Evolutionary conservation across 768 basidiomycete genomes (phyloP).

Genomic region (Russula vinacea): DNA sequence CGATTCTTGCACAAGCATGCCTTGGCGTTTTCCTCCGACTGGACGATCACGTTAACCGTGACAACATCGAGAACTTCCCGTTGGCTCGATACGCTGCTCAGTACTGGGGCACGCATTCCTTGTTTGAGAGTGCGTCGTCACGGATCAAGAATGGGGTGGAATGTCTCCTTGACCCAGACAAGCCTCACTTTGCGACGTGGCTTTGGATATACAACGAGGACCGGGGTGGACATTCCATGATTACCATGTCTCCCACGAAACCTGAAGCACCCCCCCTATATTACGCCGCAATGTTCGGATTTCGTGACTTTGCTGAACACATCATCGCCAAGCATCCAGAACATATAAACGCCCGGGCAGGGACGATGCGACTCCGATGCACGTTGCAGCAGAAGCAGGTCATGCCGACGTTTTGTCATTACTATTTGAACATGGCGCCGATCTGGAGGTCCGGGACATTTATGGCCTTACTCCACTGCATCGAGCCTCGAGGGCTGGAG

Average conservation of each 20-base stretch:
- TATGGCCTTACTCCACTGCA: neutral
- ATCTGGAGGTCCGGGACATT: too few species aligned
- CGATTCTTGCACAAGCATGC: neutral
- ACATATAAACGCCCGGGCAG: neutral
- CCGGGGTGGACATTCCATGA: too few species aligned
- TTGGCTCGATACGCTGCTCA: neutral
- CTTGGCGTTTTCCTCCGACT: conserved; percentile 1
- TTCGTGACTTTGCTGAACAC: neutral
- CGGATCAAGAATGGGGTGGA: neutral
- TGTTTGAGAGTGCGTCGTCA: neutral
- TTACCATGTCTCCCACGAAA: neutral
- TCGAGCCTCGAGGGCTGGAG: accelerated
- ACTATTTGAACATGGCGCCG: too few species aligned
- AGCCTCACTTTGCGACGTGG: neutral
- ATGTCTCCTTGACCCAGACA: neutral
- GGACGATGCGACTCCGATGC: neutral
- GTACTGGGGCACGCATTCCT: neutral
- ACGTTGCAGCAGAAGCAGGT: too few species aligned
- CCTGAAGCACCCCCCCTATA: neutral
- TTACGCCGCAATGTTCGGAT: neutral
- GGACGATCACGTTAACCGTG: neutral
- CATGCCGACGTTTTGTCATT: too few species aligned
- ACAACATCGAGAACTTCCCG: neutral
- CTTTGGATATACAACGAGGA: neutral
- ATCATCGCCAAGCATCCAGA: neutral